phyloP scores from a whole-genome alignment of 2,329 filamentous ascomycete species.

The Colletotrichum musae region DNA sequence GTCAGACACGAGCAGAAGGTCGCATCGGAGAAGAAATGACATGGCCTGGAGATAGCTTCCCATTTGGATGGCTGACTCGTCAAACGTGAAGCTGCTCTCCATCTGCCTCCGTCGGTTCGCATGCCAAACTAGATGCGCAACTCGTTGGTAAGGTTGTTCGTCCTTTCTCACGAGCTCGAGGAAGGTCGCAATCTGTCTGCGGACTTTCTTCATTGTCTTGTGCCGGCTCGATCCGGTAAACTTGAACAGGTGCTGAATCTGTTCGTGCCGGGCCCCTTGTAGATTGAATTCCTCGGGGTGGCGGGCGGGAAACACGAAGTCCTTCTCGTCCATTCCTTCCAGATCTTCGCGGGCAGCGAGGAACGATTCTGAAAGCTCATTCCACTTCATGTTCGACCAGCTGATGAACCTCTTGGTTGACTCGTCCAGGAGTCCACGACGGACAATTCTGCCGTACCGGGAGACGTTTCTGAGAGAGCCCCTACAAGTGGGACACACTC shows the following conservation, averaged over 20 bases:
- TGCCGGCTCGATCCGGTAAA: constrained; percentile 3
- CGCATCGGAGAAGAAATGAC: constrained; percentile 62
- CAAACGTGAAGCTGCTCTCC: constrained; percentile 50
- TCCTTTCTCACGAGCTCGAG: constrained; percentile 53
- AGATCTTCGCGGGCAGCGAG: constrained; percentile 41
- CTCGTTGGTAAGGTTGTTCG: constrained; percentile 65
- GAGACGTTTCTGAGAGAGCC: constrained; percentile 69
- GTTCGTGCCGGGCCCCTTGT: neutral
- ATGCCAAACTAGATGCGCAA: constrained; percentile 60
- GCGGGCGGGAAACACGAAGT: neutral
- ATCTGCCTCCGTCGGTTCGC: constrained; percentile 48
- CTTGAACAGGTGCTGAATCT: neutral
- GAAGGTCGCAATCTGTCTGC: constrained; percentile 43
- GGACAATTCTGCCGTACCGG: constrained; percentile 74
- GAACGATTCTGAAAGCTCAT: constrained; percentile 55
- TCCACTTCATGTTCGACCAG: constrained; percentile 58
- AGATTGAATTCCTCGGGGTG: constrained; percentile 3
- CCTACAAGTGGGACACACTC: constrained; percentile 73
- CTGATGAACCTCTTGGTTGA: constrained; percentile 75
- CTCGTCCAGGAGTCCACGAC: constrained; percentile 73
- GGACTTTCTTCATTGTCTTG: constrained; percentile 13
- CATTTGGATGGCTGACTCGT: constrained; percentile 54
- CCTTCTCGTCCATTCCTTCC: neutral
- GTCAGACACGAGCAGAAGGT: constrained; percentile 63
- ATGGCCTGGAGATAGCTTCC: constrained; percentile 57